Conservation (phyloP, 2,329 filamentous ascomycete species). For the Pseudodiploospora longispora region DNA sequence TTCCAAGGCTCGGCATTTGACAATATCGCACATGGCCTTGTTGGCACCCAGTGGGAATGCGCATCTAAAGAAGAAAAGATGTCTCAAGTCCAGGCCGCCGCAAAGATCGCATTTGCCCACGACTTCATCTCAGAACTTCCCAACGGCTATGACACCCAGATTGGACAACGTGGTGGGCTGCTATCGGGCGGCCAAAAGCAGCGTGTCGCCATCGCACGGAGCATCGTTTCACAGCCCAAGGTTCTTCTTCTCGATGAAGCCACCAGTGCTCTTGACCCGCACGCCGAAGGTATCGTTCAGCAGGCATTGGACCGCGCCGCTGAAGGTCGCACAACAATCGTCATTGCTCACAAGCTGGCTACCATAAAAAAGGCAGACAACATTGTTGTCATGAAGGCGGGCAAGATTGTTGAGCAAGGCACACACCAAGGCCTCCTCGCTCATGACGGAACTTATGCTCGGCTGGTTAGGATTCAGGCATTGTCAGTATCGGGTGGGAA, state of each 20-base stretch:
- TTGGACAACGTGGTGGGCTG: constrained; percentile 55
- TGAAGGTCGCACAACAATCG: constrained; percentile 50
- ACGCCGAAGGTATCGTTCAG: constrained; percentile 42
- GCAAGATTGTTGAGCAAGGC: constrained; percentile 51
- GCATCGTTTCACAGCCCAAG: constrained; percentile 31
- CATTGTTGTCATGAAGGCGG: constrained; percentile 53
- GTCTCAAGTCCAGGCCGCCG: constrained; percentile 36
- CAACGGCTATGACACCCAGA: constrained; percentile 42
- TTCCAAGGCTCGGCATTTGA: constrained; percentile 42
- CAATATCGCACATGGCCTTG: constrained; percentile 45
- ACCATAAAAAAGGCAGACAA: constrained; percentile 53
- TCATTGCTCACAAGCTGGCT: constrained; percentile 52
- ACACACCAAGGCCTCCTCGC: constrained; percentile 43
- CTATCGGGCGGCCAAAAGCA: constrained; percentile 61
- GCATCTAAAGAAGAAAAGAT: constrained; percentile 33
- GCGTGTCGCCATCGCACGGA: constrained; percentile 50
- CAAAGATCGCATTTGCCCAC: constrained; percentile 40
- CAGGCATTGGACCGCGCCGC: constrained; percentile 44
- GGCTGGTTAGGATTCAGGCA: constrained; percentile 37
- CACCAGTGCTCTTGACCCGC: constrained; percentile 44
- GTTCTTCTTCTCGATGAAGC: constrained; percentile 61
- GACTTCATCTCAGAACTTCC: constrained; percentile 42
- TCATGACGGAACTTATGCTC: constrained; percentile 39
- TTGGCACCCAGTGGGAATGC: constrained; percentile 30
- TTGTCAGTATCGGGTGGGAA: constrained; percentile 19